Evolutionary conservation across 2,329 filamentous ascomycete genomes (phyloP), one percentile per base, ranked within the genome.

Genomic region (Simplicillium sp.): DNA sequence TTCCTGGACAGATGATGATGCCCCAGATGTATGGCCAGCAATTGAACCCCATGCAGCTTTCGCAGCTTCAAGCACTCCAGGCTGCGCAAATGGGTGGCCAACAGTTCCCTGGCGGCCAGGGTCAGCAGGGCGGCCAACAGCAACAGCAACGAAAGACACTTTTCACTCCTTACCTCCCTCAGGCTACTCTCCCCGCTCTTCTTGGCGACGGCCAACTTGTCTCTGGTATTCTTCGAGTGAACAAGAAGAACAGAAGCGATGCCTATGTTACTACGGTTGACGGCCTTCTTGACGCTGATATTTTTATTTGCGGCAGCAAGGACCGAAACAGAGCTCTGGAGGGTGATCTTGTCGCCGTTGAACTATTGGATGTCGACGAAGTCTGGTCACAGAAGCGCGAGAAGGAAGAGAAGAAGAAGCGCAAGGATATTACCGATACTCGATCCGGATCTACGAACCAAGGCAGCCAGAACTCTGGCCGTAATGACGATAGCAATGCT

Each of bases 401-500:
- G 64, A 98, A 98, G 63, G 92, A 98, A 66, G 92, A 98, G 63
- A 98, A 98, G 77, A 98, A 98, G 79, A 98, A 97, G 71, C 86
- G 92, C 62, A 98, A 98, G 73, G 92, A 98, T 57, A 94, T 96
- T 44, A 94, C 88, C 29, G 92, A 97, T 59, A 89, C 87, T 44
- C 82, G 90, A 49, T 79, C 78, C 39, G 82, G 82, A 49, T 84
- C 84, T 47, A 84, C 77, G 49, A 86, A 80, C 54, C 84, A 83
- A 48, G 80, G 80, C 46, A 80, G 76, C 54, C 75, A 84, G 58
- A 74, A 75, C 48, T 69, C 70, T 41, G 65, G 68, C 34, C 78
- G 74, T 51, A 75, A 75, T 44, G 81, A 84, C 40, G 77, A 82
- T 34, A 66, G 67, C 44, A 74, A 75, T 51, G 73, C 73, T 40